A percentile compares a stretch with the other conserved stretches of the same genome.
Conservation (phyloP, 2,329 filamentous ascomycete species). For the Alternaria gansuensis region DNA sequence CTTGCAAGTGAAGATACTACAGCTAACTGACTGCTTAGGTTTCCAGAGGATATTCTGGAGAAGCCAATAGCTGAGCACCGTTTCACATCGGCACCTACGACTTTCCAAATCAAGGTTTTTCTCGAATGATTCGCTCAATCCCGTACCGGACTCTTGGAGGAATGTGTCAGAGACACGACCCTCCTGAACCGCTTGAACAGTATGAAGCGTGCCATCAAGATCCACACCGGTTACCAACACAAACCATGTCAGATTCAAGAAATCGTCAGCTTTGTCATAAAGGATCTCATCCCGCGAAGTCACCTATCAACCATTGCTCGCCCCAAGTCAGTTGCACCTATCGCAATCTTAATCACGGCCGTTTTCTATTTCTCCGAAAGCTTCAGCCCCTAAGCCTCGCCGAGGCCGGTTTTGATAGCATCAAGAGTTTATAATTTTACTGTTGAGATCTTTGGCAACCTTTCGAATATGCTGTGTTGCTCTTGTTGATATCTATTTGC, state of each 20-base stretch:
- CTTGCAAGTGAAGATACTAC: too few relatives aligned
- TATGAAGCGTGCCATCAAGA: neutral
- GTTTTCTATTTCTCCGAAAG: neutral
- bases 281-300: neutral
- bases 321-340: neutral
- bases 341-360: constrained; percentile 2
- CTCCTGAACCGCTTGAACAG: neutral
- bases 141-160: too few relatives aligned
- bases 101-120: too few relatives aligned
- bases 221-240: neutral
- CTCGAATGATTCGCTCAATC: too few relatives aligned
- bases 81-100: too few relatives aligned
- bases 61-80: too few relatives aligned
- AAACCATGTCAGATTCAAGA: neutral
- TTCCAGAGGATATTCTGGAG: too few relatives aligned
- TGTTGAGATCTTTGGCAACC: neutral
- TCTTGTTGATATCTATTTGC: neutral
- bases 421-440: neutral
- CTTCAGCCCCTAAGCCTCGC: neutral
- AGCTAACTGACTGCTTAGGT: too few relatives aligned
- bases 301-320: neutral
- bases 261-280: neutral
- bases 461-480: neutral
- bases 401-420: constrained; percentile 2
- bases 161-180: too few relatives aligned